phyloP scores from a whole-genome alignment of 352 stramenopile genomes.

The Pythium coloratum region DNA sequence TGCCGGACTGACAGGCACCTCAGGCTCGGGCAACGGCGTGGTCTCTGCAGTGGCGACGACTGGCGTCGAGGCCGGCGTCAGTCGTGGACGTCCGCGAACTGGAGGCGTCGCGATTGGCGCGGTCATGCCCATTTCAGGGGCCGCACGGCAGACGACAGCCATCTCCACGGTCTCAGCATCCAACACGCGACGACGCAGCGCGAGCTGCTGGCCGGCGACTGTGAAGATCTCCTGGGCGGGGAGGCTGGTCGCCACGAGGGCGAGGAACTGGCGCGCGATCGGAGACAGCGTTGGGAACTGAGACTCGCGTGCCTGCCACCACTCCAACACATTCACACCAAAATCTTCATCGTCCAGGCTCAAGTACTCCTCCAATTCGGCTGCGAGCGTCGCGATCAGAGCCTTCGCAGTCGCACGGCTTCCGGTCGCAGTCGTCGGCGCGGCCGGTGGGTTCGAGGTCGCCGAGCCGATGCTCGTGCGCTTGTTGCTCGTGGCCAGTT shows the following conservation, averaged over 20 bases:
- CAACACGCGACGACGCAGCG: constrained; percentile 6
- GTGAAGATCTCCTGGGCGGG: constrained; percentile 11
- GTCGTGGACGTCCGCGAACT: not conserved
- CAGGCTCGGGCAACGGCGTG: not conserved
- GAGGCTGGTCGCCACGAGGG: constrained; percentile 13
- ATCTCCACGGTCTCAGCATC: constrained; percentile 7
- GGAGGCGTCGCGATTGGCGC: not conserved
- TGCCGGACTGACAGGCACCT: not conserved
- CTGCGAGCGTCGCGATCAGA: not conserved
- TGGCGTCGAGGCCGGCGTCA: not conserved
- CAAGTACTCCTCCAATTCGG: constrained; percentile 21
- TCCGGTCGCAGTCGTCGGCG: not conserved
- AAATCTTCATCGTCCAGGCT: constrained; percentile 20
- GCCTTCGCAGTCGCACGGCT: not conserved
- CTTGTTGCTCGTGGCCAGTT: constrained; percentile 20
- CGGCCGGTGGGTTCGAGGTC: not conserved
- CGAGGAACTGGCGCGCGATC: constrained; percentile 15
- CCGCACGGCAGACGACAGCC: not conserved
- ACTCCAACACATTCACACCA: constrained; percentile 22
- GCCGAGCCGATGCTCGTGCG: constrained; percentile 11
- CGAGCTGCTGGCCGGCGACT: constrained; percentile 8
- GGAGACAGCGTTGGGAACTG: constrained; percentile 19
- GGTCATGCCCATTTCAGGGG: not conserved
- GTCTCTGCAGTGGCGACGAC: not conserved
- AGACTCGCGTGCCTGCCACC: constrained; percentile 18